Conservation (phyloP, 371 early-diverging fungal genomes). For the Circinella minor region DNA sequence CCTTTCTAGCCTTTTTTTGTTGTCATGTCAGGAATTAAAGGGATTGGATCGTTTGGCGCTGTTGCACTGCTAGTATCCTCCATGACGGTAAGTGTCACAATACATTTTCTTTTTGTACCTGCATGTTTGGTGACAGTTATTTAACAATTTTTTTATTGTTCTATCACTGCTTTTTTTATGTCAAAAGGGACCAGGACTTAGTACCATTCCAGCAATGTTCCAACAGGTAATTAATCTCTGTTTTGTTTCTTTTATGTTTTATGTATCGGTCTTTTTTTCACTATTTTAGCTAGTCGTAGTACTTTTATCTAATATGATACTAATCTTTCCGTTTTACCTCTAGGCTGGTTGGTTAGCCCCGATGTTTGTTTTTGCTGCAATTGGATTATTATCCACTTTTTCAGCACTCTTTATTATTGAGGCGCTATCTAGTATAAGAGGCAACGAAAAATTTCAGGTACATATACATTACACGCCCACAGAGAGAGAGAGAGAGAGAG, state of each 20-base stretch:
- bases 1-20: neutral
- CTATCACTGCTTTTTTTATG: neutral
- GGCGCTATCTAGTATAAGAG: constrained; percentile 77
- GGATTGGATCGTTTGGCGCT: constrained; percentile 45
- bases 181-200: constrained; percentile 44
- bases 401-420: constrained; percentile 78
- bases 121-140: too few species aligned
- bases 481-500: neutral
- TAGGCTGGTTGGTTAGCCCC: constrained; percentile 54
- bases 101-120: neutral
- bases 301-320: too few species aligned
- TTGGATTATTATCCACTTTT: constrained; percentile 52
- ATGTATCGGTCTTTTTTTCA: too few species aligned
- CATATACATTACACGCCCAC: neutral
- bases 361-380: constrained; percentile 45
- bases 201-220: constrained; percentile 49
- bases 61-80: constrained; percentile 45
- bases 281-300: too few species aligned
- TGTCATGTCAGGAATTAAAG: constrained; percentile 19
- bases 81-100: constrained; percentile 42
- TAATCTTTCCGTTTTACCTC: too few species aligned
- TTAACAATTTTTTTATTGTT: too few species aligned
- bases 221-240: constrained; percentile 33
- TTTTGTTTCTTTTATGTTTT: neutral
- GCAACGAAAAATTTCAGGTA: constrained; percentile 73